Evolutionary conservation across 1,284 basidiomycete species (phyloP).

Genomic region (Ceratobasidium sp.): DNA sequence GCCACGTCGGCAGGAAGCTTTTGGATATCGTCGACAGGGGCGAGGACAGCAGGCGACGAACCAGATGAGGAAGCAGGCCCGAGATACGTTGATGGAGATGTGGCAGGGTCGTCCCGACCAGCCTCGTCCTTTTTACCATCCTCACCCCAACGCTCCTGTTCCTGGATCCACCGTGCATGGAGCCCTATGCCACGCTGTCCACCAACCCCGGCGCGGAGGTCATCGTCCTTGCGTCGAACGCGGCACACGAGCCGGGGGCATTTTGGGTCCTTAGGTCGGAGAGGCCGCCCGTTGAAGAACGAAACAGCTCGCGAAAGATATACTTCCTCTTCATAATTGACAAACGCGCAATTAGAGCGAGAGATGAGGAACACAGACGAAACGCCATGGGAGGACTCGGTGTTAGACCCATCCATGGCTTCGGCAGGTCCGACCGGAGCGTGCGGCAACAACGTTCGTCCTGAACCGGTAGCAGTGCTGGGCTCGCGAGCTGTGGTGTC

Average conservation of each 20-base stretch:
- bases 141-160: constrained; percentile 56
- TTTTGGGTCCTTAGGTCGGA: constrained; percentile 74
- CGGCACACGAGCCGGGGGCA: constrained; percentile 88
- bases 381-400: constrained; percentile 63
- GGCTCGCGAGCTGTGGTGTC: constrained; percentile 43
- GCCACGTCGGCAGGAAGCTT: constrained; percentile 19
- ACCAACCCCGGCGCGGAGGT: constrained; percentile 89
- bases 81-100: constrained; percentile 49
- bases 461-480: constrained; percentile 13
- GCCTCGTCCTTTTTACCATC: constrained; percentile 36
- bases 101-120: constrained; percentile 46
- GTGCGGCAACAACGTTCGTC: constrained; percentile 10
- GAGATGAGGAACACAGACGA: constrained; percentile 92
- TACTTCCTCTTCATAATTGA: constrained; percentile 80
- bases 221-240: constrained; percentile 85
- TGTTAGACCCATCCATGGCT: constrained; percentile 3
- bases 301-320: constrained; percentile 75
- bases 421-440: not conserved
- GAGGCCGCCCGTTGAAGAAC: constrained; percentile 74
- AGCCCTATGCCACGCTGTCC: constrained; percentile 89
- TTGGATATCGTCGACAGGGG: not conserved
- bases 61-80: constrained; percentile 46
- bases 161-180: constrained; percentile 81
- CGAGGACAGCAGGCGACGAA: not conserved
- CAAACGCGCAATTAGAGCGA: constrained; percentile 91